Percentiles rank a stretch among this genome's conserved stretches.
phyloP scores from a whole-genome alignment of 139 green algal genomes.

The Yamagishiella unicocca region DNA sequence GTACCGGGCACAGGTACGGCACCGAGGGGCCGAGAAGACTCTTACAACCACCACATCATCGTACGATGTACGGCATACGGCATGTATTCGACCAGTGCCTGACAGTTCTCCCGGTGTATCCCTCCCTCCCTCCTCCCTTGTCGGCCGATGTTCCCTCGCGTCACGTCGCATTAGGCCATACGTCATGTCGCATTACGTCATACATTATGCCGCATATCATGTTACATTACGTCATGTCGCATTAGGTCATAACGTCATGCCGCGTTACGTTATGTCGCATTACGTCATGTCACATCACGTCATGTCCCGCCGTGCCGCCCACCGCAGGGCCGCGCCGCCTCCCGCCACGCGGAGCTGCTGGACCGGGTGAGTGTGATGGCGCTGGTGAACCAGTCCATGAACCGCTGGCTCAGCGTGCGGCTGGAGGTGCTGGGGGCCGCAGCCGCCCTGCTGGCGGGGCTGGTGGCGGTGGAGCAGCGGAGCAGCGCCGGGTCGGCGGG shows the following conservation, averaged over 20 bases:
- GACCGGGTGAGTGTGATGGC: background rate
- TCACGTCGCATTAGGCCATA: too few species aligned
- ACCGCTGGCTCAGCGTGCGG: conserved; percentile 75
- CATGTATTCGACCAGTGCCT: too few species aligned
- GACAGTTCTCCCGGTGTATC: background rate
- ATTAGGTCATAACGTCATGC: background rate
- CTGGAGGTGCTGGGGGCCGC: conserved; percentile 78
- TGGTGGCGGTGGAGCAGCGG: conserved; percentile 76
- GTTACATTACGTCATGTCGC: background rate
- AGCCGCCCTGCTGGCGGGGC: conserved; percentile 66
- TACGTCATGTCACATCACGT: background rate
- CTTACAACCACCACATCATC: too few species aligned
- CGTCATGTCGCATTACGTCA: background rate
- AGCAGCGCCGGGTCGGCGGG: conserved; percentile 59
- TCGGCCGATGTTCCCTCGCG: background rate
- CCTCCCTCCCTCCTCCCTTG: background rate
- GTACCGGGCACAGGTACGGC: conserved; percentile 39
- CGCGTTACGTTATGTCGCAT: background rate
- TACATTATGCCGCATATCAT: background rate
- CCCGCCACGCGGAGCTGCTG: conserved; percentile 11
- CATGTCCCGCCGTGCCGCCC: too few species aligned
- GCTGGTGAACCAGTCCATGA: conserved; percentile 17
- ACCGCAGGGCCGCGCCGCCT: background rate
- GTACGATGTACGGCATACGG: too few species aligned
- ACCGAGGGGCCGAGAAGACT: too few species aligned